Conservation (phyloP, 2,329 filamentous ascomycete species). For the Endoconidiophora laricicola region DNA sequence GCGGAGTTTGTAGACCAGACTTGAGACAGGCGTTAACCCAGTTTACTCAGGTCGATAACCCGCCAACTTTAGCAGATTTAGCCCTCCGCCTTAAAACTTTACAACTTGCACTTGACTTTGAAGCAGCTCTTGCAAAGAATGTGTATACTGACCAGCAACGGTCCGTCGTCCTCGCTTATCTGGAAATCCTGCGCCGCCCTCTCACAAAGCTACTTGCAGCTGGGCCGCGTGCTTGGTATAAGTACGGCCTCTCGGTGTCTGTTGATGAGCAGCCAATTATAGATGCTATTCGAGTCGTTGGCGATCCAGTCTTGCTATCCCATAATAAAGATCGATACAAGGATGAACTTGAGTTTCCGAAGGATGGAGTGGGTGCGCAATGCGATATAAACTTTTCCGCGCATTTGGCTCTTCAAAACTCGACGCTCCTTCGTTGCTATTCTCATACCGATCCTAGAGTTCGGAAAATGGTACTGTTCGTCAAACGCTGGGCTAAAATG, state of each 20-base stretch:
- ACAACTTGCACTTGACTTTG: conserved; percentile 39
- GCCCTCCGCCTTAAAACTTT: conserved; percentile 36
- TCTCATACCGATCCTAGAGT: conserved; percentile 64
- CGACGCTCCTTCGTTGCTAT: conserved; percentile 67
- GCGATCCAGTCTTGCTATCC: conserved; percentile 32
- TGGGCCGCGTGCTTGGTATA: conserved; percentile 11
- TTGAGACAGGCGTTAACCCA: conserved; percentile 27
- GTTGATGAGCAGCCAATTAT: conserved; percentile 21
- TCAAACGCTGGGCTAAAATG: conserved; percentile 81
- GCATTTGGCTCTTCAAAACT: conserved; percentile 70
- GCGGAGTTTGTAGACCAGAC: conserved; percentile 32
- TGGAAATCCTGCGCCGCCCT: conserved; percentile 9
- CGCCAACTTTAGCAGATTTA: conserved; percentile 23
- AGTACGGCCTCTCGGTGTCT: conserved; percentile 23
- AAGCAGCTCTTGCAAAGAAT: conserved; percentile 32
- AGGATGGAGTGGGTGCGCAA: conserved; percentile 61
- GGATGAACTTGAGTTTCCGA: conserved; percentile 60
- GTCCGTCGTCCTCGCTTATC: conserved; percentile 4
- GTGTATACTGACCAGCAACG: conserved; percentile 22
- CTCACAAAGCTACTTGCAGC: conserved; percentile 6
- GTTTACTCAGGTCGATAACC: conserved; percentile 17
- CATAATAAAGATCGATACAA: conserved; percentile 31
- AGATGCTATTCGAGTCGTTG: conserved; percentile 27
- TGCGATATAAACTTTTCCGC: conserved; percentile 89
- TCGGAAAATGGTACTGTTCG: conserved; percentile 60